Evolutionary conservation across 148 eudicot species (phyloP).

Genomic region (Rhododendron molle): DNA sequence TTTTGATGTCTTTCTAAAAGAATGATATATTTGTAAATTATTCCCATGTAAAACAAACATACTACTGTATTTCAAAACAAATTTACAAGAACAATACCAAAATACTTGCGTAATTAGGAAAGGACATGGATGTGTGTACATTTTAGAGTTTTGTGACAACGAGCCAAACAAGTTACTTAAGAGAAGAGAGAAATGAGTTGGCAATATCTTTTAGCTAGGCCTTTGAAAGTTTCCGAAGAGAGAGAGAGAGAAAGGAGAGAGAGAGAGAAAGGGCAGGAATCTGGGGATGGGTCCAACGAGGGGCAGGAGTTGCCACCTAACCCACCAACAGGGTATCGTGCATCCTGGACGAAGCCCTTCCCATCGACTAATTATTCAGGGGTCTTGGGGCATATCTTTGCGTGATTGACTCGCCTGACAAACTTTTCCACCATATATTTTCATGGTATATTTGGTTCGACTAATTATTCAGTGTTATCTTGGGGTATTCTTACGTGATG

Average conservation of each 20-base stretch:
- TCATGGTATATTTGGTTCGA: no score
- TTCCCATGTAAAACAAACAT: not conserved
- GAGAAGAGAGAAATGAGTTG: slow-evolving; percentile 33
- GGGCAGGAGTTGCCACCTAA: slow-evolving; percentile 77
- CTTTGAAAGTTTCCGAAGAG: not conserved
- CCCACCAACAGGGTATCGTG: slow-evolving; percentile 83
- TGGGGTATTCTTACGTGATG: no score
- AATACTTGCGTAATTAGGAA: not conserved
- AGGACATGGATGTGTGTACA: not conserved
- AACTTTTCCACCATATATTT: no score
- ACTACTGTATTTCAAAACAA: not conserved
- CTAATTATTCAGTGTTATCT: no score
- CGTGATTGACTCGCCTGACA: no score
- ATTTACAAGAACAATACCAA: not conserved
- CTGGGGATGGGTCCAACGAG: slow-evolving; percentile 50
- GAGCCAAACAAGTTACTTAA: slow-evolving; percentile 17
- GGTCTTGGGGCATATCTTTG: not conserved
- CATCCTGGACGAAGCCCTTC: slow-evolving; percentile 30
- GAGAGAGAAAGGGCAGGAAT: slow-evolving; percentile 32
- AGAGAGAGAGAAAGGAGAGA: not conserved
- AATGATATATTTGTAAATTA: not conserved
- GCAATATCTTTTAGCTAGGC: not conserved
- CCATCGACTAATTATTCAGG: slow-evolving; percentile 10
- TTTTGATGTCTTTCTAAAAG: not conserved
- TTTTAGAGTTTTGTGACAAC: not conserved